Conservation (phyloP, 495 filamentous ascomycete genomes). For the Durotheca rogersii region DNA sequence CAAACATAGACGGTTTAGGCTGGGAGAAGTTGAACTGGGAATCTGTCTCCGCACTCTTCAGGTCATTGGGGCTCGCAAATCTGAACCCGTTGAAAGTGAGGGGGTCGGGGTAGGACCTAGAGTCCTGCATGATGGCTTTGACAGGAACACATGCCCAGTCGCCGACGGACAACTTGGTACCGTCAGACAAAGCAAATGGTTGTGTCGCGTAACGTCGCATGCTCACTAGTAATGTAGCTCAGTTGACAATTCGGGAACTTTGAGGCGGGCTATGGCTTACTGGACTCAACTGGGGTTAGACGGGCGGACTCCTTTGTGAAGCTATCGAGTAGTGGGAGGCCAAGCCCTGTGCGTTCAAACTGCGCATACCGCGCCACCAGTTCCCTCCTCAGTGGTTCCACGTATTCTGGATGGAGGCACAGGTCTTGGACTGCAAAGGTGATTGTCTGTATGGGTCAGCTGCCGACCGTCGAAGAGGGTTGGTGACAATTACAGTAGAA, state of each 20-base stretch:
- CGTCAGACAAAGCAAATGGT: conserved; percentile 32
- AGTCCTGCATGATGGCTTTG: conserved; percentile 16
- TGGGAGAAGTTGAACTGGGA: conserved; percentile 3
- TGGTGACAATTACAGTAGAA: no score
- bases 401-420: conserved; percentile 35
- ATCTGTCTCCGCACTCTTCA: no score
- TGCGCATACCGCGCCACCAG: background rate
- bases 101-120: conserved; percentile 19
- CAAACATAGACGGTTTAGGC: conserved; percentile 23
- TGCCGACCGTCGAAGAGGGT: no score
- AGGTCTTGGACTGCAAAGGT: conserved; percentile 38
- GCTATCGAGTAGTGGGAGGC: conserved; percentile 37
- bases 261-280: conserved; percentile 16
- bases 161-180: conserved; percentile 27
- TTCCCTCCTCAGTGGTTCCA: conserved; percentile 21
- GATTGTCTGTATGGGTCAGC: conserved; percentile 33
- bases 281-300: conserved; percentile 33
- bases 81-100: conserved; percentile 31
- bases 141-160: conserved; percentile 35
- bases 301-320: conserved; percentile 43
- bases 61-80: conserved; percentile 16
- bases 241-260: background rate
- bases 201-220: conserved; percentile 25
- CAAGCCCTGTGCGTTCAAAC: conserved; percentile 9
- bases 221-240: conserved; percentile 20